These are phyloP conservation scores for Monosporascus sp. DNA, from an alignment of 2,329 filamentous ascomycete genomes.

Conservation along the genomic window DNA sequence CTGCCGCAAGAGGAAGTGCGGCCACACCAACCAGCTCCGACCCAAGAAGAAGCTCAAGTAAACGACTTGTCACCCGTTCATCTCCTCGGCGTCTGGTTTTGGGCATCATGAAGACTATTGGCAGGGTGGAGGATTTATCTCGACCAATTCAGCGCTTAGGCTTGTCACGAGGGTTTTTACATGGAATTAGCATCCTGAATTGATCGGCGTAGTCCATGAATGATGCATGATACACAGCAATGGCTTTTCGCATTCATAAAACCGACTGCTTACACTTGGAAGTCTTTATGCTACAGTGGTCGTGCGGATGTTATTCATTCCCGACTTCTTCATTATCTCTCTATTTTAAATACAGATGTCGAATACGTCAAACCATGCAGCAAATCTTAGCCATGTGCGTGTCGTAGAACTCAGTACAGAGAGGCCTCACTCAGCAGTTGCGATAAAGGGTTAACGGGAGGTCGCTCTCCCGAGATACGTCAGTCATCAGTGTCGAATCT, in stretches of 20 bases:
- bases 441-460: too few relatives aligned
- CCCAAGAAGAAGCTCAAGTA: constrained; percentile 99
- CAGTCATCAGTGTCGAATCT: background rate
- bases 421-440: too few relatives aligned
- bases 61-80: constrained; percentile 38
- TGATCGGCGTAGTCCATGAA: background rate
- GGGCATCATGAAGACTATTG: constrained; percentile 24
- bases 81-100: constrained; percentile 32
- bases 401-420: too few relatives aligned
- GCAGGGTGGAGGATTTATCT: constrained; percentile 9
- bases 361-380: too few relatives aligned
- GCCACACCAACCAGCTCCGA: constrained; percentile 99
- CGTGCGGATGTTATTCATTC: background rate
- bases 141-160: constrained; percentile 10
- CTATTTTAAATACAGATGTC: too few relatives aligned
- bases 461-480: too few relatives aligned
- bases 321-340: too few relatives aligned
- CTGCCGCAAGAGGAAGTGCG: constrained; percentile 99
- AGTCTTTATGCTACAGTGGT: background rate
- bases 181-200: background rate
- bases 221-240: background rate
- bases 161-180: background rate
- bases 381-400: too few relatives aligned
- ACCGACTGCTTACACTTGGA: background rate
- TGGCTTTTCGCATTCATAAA: background rate